Conservation (phyloP, 495 filamentous ascomycete genomes). For the Daldinia grandis region DNA sequence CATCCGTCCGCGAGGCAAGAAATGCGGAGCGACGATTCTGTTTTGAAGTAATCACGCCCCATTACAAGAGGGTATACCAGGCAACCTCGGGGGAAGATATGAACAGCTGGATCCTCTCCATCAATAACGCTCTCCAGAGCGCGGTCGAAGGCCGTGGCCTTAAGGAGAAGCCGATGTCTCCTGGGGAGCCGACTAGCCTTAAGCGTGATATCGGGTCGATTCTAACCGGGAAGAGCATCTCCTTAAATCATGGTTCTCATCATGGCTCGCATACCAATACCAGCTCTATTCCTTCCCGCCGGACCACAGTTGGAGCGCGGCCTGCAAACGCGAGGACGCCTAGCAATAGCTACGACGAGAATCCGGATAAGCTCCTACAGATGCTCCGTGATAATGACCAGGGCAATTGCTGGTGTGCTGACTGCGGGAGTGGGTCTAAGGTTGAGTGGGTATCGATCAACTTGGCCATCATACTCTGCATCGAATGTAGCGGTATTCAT, state of each 20-base stretch:
- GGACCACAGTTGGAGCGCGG: slow-evolving; percentile 86
- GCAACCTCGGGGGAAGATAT: slow-evolving; percentile 98
- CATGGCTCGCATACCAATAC: slow-evolving; percentile 52
- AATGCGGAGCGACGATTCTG: slow-evolving; percentile 96
- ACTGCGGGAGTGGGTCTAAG: slow-evolving; percentile 89
- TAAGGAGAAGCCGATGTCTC: slow-evolving; percentile 58
- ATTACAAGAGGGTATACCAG: slow-evolving; percentile 96
- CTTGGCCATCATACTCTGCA: slow-evolving; percentile 93
- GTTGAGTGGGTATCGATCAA: slow-evolving; percentile 99
- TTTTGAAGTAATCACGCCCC: slow-evolving; percentile 97
- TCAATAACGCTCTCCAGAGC: slow-evolving; percentile 97
- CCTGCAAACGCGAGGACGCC: slow-evolving; percentile 75
- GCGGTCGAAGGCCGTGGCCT: slow-evolving; percentile 84
- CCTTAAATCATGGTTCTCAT: slow-evolving; percentile 67
- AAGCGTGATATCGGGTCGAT: slow-evolving; percentile 88
- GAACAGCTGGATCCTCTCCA: slow-evolving; percentile 93
- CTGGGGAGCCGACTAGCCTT: slow-evolving; percentile 62
- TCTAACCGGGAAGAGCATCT: slow-evolving; percentile 91
- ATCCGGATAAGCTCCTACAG: slow-evolving; percentile 82
- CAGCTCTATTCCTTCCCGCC: slow-evolving; percentile 70
- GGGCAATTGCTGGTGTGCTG: slow-evolving; percentile 93
- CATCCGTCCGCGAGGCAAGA: slow-evolving; percentile 93
- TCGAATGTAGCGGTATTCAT: slow-evolving; percentile 98
- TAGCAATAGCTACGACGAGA: slow-evolving; percentile 77
- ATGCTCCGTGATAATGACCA: slow-evolving; percentile 89